Percentiles rank a stretch among this genome's conserved stretches.
Conservation (phyloP, 2,329 filamentous ascomycete genomes). For the Coleophoma crateriformis region DNA sequence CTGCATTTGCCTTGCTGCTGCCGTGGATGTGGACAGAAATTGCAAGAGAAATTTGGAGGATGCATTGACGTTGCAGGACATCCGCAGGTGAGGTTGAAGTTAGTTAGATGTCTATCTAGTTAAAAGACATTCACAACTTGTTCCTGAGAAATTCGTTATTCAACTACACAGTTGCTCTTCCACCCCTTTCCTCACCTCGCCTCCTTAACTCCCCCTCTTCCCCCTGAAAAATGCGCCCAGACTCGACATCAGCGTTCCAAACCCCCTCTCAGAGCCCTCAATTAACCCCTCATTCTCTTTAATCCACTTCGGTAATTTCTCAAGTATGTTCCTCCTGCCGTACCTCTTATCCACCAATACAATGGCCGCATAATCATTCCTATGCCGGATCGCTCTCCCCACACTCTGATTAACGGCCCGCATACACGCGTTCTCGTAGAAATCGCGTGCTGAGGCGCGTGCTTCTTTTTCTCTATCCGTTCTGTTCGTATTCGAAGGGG, state of each 20-base stretch:
- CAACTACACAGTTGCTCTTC: not conserved
- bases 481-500: slow-evolving; percentile 8
- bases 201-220: slow-evolving; percentile 30
- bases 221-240: slow-evolving; percentile 52
- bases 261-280: slow-evolving; percentile 41
- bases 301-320: slow-evolving; percentile 89
- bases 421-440: slow-evolving; percentile 95
- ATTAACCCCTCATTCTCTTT: slow-evolving; percentile 52
- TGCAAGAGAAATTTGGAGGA: too few relatives aligned
- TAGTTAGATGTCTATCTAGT: too few relatives aligned
- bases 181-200: not conserved
- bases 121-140: too few relatives aligned
- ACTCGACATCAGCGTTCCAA: slow-evolving; percentile 54
- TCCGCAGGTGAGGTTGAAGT: too few relatives aligned
- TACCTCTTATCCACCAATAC: slow-evolving; percentile 80
- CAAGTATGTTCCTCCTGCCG: slow-evolving; percentile 63
- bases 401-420: slow-evolving; percentile 95
- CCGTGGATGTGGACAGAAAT: too few relatives aligned
- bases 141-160: not conserved
- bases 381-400: slow-evolving; percentile 84
- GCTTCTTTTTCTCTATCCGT: slow-evolving; percentile 31
- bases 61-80: too few relatives aligned
- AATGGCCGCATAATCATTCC: slow-evolving; percentile 84
- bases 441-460: slow-evolving; percentile 64
- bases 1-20: too few relatives aligned